Percentiles rank a stretch among this genome's conserved stretches.
Conservation (phyloP, 306 rosid species). For the Prunus mume region DNA sequence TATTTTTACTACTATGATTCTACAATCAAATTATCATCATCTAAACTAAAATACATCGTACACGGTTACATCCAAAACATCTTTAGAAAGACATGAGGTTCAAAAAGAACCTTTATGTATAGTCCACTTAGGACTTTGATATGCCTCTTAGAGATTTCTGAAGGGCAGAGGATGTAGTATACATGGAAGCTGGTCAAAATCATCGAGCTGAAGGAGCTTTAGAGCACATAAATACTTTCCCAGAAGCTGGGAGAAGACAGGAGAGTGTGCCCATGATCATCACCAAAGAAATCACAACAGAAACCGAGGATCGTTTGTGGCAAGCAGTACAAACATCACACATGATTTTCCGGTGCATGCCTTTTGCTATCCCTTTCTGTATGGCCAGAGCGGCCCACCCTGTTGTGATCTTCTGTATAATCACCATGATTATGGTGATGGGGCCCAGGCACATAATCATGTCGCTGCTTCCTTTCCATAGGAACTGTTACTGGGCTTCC, state of each 20-base stretch:
- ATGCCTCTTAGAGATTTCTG: background rate
- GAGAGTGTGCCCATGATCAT: background rate
- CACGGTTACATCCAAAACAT: background rate
- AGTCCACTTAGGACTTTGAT: background rate
- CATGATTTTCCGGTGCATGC: conserved; percentile 65
- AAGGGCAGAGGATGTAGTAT: background rate
- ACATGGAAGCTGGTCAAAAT: background rate
- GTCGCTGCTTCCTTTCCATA: conserved; percentile 58
- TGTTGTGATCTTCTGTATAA: conserved; percentile 44
- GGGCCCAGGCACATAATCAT: conserved; percentile 41
- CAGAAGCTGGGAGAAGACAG: background rate
- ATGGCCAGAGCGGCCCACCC: conserved; percentile 47
- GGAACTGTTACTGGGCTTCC: conserved; percentile 57
- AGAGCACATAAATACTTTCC: background rate
- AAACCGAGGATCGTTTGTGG: background rate
- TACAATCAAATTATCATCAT: conserved; percentile 2
- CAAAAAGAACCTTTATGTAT: background rate
- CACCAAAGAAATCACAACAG: background rate
- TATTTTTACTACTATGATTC: background rate
- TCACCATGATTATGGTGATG: conserved; percentile 47
- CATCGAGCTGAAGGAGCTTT: background rate
- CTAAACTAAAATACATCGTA: background rate
- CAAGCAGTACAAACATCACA: conserved; percentile 25
- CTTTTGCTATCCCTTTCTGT: conserved; percentile 66
- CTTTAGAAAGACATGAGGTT: background rate